Conservation (phyloP, 1,139 yeast genomes). For the Sugiyamaella castrensis region DNA sequence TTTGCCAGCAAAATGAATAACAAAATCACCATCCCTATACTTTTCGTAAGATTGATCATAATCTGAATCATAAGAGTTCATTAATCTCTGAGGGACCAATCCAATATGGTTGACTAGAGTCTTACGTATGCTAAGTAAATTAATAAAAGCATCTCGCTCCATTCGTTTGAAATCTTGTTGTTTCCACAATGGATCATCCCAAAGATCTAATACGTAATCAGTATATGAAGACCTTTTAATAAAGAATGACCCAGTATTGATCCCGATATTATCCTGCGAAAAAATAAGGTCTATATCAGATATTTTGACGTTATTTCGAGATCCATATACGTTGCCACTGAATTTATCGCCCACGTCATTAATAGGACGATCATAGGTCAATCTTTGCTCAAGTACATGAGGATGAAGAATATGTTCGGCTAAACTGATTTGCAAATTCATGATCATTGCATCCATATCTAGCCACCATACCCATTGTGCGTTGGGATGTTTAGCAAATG, state of each 20-base stretch:
- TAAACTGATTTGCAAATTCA: constrained; percentile 20
- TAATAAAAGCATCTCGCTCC: constrained; percentile 30
- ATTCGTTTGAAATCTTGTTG: constrained; percentile 18
- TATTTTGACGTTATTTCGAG: constrained; percentile 16
- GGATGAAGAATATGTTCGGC: constrained; percentile 32
- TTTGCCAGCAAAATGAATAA: constrained; percentile 32
- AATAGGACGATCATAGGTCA: constrained; percentile 29
- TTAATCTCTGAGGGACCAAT: constrained; percentile 36
- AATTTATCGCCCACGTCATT: constrained; percentile 24
- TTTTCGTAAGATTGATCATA: constrained; percentile 23
- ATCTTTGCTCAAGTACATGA: constrained; percentile 25
- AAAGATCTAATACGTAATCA: constrained; percentile 25
- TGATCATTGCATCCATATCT: constrained; percentile 28
- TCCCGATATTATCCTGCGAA: constrained; percentile 34
- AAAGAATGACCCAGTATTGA: constrained; percentile 41
- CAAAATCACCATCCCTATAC: constrained; percentile 30
- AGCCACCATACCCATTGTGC: constrained; percentile 40
- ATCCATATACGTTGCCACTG: constrained; percentile 24
- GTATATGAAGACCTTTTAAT: constrained; percentile 31
- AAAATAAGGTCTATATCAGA: constrained; percentile 29
- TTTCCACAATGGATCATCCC: constrained; percentile 25
- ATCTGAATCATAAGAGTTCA: constrained; percentile 33
- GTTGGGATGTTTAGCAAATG: constrained; percentile 29
- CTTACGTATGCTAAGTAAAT: constrained; percentile 25
- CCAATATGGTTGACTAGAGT: constrained; percentile 34